Evolutionary conservation across 192 early-diverging fungal genomes (phyloP), one percentile per base, ranked within the genome.

Genomic region (Rhizoclosmatium globosum): DNA sequence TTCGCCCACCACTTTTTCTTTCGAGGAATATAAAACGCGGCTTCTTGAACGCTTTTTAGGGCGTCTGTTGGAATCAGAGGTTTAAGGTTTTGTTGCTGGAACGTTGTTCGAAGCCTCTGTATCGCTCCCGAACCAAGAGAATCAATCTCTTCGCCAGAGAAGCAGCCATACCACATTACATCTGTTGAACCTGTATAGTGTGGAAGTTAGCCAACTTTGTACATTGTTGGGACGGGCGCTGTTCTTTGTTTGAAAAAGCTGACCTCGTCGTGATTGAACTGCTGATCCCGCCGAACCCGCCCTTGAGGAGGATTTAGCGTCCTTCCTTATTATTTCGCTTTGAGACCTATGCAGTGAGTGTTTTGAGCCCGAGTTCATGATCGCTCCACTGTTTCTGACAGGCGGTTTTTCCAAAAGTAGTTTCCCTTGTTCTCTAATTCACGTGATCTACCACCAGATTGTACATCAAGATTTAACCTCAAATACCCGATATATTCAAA

Each of bases 1-100:
- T 81, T 80, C 64, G 85, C 78, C 78, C 81, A 83, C 83, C 77
- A 82, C 74, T 79, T 84, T 72, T 78, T 68, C 71, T 81, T 80
- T 68, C 45, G 67, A 23, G 64, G 60, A 58, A 66, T 61, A 44
- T 78, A 76, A 19, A 70, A 39, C 42, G 64, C 21, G 15, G 43
- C 58, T 47, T 66, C 53, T 45, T 83, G 81, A 4, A 85, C 31
- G 23, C 50, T 64, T 50, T 85, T 83, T 9, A 86, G 67, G 19
- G 85, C 57, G 43, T 82, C 82, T 41, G 13, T 23, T 7, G 81
- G 68, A 13, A 84, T 46, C 56, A 64, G 23, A 38, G 72, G 72
- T 44, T 74, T 74, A 6, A 74, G 43, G 21, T 44, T 47, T 2
- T 64, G 72, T 7, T 17, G 6, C 43, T 62, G 58, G 42, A 43